Evolutionary conservation across 2,329 filamentous ascomycete species (phyloP).

Genomic region (Phyllosticta citriasiana): DNA sequence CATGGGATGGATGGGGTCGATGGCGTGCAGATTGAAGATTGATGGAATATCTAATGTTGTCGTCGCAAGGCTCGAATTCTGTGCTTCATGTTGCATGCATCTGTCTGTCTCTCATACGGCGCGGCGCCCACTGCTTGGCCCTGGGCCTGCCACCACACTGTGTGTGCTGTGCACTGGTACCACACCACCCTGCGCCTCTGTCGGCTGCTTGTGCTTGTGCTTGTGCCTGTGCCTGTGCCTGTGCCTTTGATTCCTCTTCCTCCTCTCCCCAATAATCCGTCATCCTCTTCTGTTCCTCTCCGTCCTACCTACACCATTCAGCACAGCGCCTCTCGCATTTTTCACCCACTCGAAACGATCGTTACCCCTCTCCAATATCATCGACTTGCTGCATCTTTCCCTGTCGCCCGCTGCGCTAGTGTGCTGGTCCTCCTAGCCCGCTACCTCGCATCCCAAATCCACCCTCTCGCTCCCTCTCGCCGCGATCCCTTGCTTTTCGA

Average conservation of each 20-base stretch:
- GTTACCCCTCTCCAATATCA: background rate
- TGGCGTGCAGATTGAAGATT: background rate
- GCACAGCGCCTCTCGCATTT: background rate
- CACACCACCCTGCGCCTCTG: no score
- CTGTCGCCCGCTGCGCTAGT: constrained; percentile 3
- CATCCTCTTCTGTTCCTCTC: background rate
- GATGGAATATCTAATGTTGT: background rate
- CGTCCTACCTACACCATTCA: background rate
- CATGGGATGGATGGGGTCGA: background rate
- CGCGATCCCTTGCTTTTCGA: constrained; percentile 11
- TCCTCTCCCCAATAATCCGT: background rate
- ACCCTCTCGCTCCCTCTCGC: background rate
- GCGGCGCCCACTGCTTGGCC: background rate
- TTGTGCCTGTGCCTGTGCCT: no score
- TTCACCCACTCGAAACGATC: constrained; percentile 5
- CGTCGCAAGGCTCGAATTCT: background rate
- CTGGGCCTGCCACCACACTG: background rate
- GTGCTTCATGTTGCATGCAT: background rate
- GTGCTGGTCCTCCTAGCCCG: background rate
- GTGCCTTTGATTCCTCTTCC: background rate
- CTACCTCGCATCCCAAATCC: background rate
- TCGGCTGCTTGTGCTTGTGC: no score
- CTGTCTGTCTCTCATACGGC: no score
- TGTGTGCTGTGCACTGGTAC: no score
- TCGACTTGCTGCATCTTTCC: background rate